Evolutionary conservation across 305 asterid species (phyloP).

Genomic region (Rubia occidens): DNA sequence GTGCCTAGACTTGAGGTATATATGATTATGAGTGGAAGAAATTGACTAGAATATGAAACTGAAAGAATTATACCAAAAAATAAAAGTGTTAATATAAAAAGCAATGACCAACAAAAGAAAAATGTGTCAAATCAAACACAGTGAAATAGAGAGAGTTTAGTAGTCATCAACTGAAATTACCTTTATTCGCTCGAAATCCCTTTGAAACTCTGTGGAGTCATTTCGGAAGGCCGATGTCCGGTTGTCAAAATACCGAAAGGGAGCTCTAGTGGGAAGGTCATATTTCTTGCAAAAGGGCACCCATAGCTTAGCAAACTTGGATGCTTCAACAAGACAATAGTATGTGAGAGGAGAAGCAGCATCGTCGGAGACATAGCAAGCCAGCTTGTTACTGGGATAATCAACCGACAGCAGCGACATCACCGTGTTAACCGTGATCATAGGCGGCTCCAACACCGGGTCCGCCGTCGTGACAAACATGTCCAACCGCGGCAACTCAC

Average conservation of each 20-base stretch:
- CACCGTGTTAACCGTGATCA: conserved; percentile 31
- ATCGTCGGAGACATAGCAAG: conserved; percentile 35
- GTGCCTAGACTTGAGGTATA: too few species aligned
- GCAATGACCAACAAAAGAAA: too few species aligned
- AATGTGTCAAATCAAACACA: background rate
- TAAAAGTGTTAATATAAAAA: too few species aligned
- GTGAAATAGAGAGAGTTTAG: background rate
- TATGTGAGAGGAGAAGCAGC: conserved; percentile 31
- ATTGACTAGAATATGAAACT: too few species aligned
- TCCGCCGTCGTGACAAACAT: conserved; percentile 38
- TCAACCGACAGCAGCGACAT: conserved; percentile 29
- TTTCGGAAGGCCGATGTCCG: background rate
- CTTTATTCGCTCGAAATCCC: conserved; percentile 27
- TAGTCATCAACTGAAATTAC: conserved; percentile 9
- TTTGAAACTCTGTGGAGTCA: conserved; percentile 17
- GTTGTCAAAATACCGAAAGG: conserved; percentile 26
- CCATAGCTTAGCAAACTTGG: conserved; percentile 30
- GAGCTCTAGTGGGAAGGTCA: conserved; percentile 25
- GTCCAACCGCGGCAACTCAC: conserved; percentile 27
- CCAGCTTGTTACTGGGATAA: conserved; percentile 29
- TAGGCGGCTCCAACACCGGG: conserved; percentile 28
- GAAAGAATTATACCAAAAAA: too few species aligned
- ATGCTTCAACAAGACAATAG: conserved; percentile 28
- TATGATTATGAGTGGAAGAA: too few species aligned
- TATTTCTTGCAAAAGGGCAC: conserved; percentile 32